Base-by-base conservation (phyloP, 2,329 filamentous ascomycete genomes). In the Microcera coccophila region DNA sequence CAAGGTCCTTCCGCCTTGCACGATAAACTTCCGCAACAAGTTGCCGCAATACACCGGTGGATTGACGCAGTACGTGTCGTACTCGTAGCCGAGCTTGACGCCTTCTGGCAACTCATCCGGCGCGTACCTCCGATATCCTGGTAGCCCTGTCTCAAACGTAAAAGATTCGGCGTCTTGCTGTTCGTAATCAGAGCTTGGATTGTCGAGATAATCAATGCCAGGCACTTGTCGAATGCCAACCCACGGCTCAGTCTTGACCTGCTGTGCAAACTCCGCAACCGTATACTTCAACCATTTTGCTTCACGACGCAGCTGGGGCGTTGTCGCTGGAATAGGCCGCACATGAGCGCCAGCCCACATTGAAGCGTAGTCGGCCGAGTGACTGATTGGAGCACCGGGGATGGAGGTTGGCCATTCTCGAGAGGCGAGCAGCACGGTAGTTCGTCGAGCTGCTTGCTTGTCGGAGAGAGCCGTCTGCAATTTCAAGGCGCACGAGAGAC, bases 301-400 rank as follows among this genome's bases (percentile, higher is more conserved):
- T 41, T 66, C 63, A 16, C 57, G 58, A 4, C 38, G 49, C 1
- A 65, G 43, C 35, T 66, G 64, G 2, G 62, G 49, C 5, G 62
- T 63, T 5, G 56, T 56, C 2, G 56, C 62, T 2, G 71, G 71
- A 24, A 78, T 71, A 53, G 70, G 75, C 31, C 75, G 69, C 49
- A 78, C 75, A 54, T 80, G 75, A 2, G 76, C 76, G 10, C 76
- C 76, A 26, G 70, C 76, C 76, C 75, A 79, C 39, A 76, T 75
- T 21, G 76, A 79, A 12, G 76, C 73, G 55, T 72, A 80, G 62
- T 79, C 56, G 17, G 53, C 48, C 0, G 63, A 66, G 40, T 63
- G 62, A 2, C 36, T 10, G 2, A 48, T 40, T 0, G 63, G 59
- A 0, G 58, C 57, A 0, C 63, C 62, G 1, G 63, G 61, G 2